These are phyloP conservation scores for Phytophthora chlamydospora DNA, from an alignment of 352 stramenopile genomes.

Conservation along the genomic window DNA sequence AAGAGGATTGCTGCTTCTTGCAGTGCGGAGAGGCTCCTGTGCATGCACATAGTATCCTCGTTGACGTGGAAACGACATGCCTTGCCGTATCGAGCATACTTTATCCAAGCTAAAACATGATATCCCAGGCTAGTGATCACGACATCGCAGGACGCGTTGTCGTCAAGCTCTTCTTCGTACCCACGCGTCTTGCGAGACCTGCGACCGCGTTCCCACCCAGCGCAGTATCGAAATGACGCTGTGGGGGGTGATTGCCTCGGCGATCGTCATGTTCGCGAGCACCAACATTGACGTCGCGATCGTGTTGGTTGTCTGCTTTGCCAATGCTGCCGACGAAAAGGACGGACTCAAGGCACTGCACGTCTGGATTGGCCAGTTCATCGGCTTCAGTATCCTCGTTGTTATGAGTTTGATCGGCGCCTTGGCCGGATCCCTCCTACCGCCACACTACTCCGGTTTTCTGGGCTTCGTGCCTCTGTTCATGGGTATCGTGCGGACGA, in stretches of 20 bases:
- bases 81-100: too few relatives aligned
- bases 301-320: constrained; percentile 29
- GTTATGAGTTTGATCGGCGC: constrained; percentile 3
- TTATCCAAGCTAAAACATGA: too few relatives aligned
- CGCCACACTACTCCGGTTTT: constrained; percentile 1
- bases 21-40: too few relatives aligned
- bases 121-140: too few relatives aligned
- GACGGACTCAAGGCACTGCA: constrained; percentile 1
- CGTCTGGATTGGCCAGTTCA: constrained; percentile 7
- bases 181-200: too few relatives aligned
- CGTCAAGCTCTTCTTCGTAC: too few relatives aligned
- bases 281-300: constrained; percentile 31
- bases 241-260: constrained; percentile 17
- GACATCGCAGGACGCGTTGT: too few relatives aligned
- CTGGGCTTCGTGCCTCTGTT: constrained; percentile 7
- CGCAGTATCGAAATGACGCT: constrained; percentile 3
- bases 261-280: constrained; percentile 20
- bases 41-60: too few relatives aligned
- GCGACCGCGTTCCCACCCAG: not conserved
- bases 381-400: constrained; percentile 3
- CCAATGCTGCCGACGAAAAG: constrained; percentile 7
- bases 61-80: too few relatives aligned
- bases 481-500: constrained; percentile 3
- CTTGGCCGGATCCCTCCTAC: not conserved
- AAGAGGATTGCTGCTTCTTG: too few relatives aligned